phyloP scores from a whole-genome alignment of 2,329 filamentous ascomycete species.

The Pseudocercospora crystallina region DNA sequence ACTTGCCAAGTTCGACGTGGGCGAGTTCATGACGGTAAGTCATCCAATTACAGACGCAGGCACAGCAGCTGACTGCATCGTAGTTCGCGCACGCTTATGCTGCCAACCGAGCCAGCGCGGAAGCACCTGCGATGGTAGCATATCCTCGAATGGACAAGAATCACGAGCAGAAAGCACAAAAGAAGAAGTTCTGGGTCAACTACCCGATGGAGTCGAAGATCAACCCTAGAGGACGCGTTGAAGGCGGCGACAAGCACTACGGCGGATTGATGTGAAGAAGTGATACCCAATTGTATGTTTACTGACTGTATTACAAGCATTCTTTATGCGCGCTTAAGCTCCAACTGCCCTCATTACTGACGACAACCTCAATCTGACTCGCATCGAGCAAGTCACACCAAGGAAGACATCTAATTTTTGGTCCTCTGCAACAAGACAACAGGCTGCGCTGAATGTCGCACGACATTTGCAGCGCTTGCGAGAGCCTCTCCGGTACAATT shows the following conservation, averaged over 20 bases:
- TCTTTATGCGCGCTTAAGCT: no score
- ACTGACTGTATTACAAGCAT: no score
- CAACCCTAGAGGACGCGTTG: conserved; percentile 1
- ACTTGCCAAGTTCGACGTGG: conserved; percentile 15
- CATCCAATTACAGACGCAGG: not conserved
- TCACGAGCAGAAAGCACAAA: conserved; percentile 16
- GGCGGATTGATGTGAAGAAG: conserved; percentile 12
- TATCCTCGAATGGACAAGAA: conserved; percentile 15
- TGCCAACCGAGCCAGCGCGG: conserved; percentile 9
- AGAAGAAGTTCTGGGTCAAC: conserved; percentile 14
- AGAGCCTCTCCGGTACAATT: not conserved
- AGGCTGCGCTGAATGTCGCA: not conserved
- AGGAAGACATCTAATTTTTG: no score
- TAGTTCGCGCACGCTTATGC: conserved; percentile 11
- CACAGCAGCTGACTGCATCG: not conserved
- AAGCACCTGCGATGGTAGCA: conserved; percentile 15
- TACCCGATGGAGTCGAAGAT: conserved; percentile 13
- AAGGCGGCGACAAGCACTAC: conserved; percentile 8
- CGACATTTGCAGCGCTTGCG: not conserved
- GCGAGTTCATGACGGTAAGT: conserved; percentile 21
- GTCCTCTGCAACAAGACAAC: no score
- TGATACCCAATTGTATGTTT: no score
- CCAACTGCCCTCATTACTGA: no score
- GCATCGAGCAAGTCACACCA: no score
- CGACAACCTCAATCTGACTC: no score